Evolutionary conservation across 331 rosid species (phyloP).

Genomic region (Malus hybrid): DNA sequence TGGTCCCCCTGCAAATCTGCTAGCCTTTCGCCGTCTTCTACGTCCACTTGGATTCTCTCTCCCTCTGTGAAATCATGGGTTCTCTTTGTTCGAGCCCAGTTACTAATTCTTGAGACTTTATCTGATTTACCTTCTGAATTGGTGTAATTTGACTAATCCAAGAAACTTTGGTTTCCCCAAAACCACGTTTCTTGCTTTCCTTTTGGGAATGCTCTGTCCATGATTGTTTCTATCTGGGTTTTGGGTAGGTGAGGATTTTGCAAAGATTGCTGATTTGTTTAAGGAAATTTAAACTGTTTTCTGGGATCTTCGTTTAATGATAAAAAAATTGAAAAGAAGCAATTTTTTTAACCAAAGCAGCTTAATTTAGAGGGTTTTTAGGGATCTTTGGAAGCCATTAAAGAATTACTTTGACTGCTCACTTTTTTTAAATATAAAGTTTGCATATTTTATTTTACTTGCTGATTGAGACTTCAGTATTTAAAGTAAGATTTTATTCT

Average conservation of each 20-base stretch:
- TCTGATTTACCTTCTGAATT: slow-evolving; percentile 37
- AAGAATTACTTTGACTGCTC: slow-evolving; percentile 51
- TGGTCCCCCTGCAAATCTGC: slow-evolving; percentile 33
- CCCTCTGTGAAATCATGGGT: slow-evolving; percentile 12
- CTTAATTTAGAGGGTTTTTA: slow-evolving; percentile 33
- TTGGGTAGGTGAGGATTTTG: slow-evolving; percentile 5
- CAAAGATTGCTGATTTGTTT: slow-evolving; percentile 21
- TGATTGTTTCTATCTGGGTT: slow-evolving; percentile 7
- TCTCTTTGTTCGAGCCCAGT: slow-evolving; percentile 28
- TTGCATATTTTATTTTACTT: slow-evolving; percentile 8
- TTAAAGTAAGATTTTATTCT: slow-evolving; percentile 28
- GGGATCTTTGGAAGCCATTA: slow-evolving; percentile 29
- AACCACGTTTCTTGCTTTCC: slow-evolving; percentile 21
- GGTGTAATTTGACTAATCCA: slow-evolving; percentile 22
- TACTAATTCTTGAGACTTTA: slow-evolving; percentile 13
- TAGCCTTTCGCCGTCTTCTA: slow-evolving; percentile 47
- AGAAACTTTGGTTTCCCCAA: slow-evolving; percentile 29
- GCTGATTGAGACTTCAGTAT: slow-evolving; percentile 38
- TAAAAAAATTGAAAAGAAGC: slow-evolving; percentile 24
- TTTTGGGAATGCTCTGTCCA: neutral
- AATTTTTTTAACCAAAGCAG: slow-evolving; percentile 16
- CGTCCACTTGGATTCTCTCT: slow-evolving; percentile 32
- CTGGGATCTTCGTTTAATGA: slow-evolving; percentile 22
- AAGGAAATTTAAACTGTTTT: slow-evolving; percentile 6
- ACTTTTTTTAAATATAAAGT: slow-evolving; percentile 19